Percentiles rank a stretch among this genome's conserved stretches.
Conservation (phyloP, 1,284 basidiomycete genomes). For the Trichosporon coremiiforme region DNA sequence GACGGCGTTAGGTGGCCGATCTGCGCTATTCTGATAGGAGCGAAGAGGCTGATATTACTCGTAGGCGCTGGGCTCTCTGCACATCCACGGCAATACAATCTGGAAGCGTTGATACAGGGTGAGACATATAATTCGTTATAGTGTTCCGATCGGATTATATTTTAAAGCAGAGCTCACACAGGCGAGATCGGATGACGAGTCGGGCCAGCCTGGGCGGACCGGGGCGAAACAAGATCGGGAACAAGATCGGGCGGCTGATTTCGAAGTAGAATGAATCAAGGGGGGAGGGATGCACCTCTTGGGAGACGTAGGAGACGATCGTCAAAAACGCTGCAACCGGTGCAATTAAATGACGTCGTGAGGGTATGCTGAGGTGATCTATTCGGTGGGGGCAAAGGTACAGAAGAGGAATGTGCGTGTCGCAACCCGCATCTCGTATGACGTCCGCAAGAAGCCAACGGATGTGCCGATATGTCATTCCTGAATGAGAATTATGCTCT, state of each 20-base stretch:
- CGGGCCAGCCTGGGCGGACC: not conserved
- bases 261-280: not conserved
- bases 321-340: not conserved
- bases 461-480: not conserved
- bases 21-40: not conserved
- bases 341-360: constrained; percentile 2
- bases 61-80: not conserved
- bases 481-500: not conserved
- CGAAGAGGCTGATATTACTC: not conserved
- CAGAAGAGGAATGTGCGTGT: not conserved
- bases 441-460: not conserved
- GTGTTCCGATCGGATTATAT: not conserved
- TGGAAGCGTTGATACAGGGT: constrained; percentile 1
- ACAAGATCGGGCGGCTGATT: not conserved
- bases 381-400: not conserved
- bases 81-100: not conserved
- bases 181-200: not conserved
- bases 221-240: not conserved
- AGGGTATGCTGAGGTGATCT: not conserved
- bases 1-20: not conserved
- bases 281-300: not conserved
- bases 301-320: not conserved
- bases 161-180: not conserved
- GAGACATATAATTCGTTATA: not conserved
- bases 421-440: constrained; percentile 1